These are phyloP conservation scores for Massospora cicadina DNA, from an alignment of 371 early-diverging fungal species.

Conservation along the genomic window DNA sequence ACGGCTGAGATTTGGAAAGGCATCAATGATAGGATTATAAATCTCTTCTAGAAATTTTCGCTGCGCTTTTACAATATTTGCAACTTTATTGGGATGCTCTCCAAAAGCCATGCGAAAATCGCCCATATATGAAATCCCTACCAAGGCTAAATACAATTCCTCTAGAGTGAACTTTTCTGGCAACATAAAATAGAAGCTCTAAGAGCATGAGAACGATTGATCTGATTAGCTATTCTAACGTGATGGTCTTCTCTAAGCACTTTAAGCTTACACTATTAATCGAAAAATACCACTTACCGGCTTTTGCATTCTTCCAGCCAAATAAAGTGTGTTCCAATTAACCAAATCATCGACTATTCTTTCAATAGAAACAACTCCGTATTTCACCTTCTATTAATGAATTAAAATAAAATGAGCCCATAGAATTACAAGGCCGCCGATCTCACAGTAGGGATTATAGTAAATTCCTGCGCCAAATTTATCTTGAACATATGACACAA, in stretches of 20 bases:
- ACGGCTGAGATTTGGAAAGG: constrained; percentile 50
- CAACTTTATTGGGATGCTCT: constrained; percentile 87
- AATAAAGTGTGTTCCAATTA: constrained; percentile 86
- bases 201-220: constrained; percentile 72
- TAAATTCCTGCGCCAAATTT: constrained; percentile 81
- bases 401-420: neutral
- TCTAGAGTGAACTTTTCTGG: constrained; percentile 64
- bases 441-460: constrained; percentile 81
- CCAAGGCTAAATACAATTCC: constrained; percentile 70
- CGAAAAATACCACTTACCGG: constrained; percentile 32
- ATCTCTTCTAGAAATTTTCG: constrained; percentile 52
- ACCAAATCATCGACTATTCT: constrained; percentile 63
- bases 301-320: constrained; percentile 94
- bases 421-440: constrained; percentile 56
- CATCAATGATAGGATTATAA: constrained; percentile 61
- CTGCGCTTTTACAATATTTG: constrained; percentile 79
- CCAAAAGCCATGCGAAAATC: constrained; percentile 85
- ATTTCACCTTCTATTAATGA: constrained; percentile 52
- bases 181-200: constrained; percentile 67
- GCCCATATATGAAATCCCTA: constrained; percentile 72
- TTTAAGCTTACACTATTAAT: constrained; percentile 27
- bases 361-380: constrained; percentile 89
- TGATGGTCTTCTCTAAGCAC: constrained; percentile 76
- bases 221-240: constrained; percentile 64
- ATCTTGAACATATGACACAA: constrained; percentile 60